Percentiles rank a stretch among this genome's conserved stretches.
phyloP scores from a whole-genome alignment of 495 filamentous ascomycete genomes.

The Choiromyces venosus region DNA sequence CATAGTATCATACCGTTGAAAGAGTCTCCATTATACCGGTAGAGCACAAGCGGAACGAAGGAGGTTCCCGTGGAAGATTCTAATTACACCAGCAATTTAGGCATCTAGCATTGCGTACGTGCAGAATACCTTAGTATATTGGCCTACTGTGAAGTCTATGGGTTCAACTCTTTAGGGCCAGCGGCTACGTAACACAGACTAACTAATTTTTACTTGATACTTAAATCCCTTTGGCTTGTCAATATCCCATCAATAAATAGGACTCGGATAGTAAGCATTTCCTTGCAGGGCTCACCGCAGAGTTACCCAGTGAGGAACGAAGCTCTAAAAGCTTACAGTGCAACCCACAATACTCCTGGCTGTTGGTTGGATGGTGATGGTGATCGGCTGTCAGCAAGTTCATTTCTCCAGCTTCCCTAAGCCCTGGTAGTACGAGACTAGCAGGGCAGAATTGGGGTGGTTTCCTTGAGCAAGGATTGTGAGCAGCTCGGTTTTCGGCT shows the following conservation, averaged over 20 bases:
- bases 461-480: background rate
- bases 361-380: background rate
- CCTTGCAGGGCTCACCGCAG: background rate
- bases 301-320: background rate
- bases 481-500: background rate
- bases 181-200: background rate
- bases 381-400: background rate
- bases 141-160: background rate
- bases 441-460: background rate
- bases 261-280: background rate
- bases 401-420: background rate
- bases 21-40: background rate
- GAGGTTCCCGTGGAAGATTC: background rate
- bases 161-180: background rate
- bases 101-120: background rate
- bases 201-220: background rate
- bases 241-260: background rate
- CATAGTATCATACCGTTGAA: no score
- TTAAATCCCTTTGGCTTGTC: background rate
- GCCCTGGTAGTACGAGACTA: background rate
- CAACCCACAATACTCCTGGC: background rate
- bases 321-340: background rate
- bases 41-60: background rate
- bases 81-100: background rate
- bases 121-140: background rate